Base-by-base conservation (phyloP, 2,329 filamentous ascomycete species). In the Talaromyces sp. region DNA sequence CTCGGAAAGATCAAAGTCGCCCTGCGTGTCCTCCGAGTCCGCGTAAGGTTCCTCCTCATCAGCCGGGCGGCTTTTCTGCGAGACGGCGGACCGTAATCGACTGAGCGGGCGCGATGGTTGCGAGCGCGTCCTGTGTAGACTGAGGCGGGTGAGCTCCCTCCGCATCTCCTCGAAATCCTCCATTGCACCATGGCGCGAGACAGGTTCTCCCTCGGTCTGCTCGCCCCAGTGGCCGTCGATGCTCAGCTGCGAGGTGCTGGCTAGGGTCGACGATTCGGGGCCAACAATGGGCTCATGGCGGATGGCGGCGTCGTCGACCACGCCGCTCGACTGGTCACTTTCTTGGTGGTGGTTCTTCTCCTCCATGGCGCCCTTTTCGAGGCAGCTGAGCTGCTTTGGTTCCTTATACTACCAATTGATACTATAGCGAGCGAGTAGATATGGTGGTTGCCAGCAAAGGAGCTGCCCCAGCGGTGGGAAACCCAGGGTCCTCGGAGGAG, bases 1-100 rank as follows among this genome's bases (percentile, higher is more conserved):
- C 13, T 85, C 78, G 35, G 82, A 83, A 1, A 93, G 80, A 62
- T 89, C 83, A 64, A 93, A 91, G 2, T 84, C 86, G 8, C 64
- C 66, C 6, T 66, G 65, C 2, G 21, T 55, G 21, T 62, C 64
- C 11, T 68, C 69, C 29, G 64, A 63, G 4, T 66, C 66, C 1
- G 60, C 55, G 2, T 65, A 66, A 27, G 55, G 21, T 26, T 66
- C 70, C 17, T 70, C 70, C 0, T 46, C 76, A 51, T 73, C 75
- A 27, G 68, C 68, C 46, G 66, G 50, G 11, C 55, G 57, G n/a
- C 56, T 53, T 21, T 31, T 63, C 62, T 74, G 65, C 65, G 73
- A 66, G 17, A 63, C 60, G 46, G 66, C 66, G 38, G 70, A 71
- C 61, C 68, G 71, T 64, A 66, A 60, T 38, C 70, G 67, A 59